phyloP scores from a whole-genome alignment of 2,329 filamentous ascomycete species.

The Exophiala sideris region DNA sequence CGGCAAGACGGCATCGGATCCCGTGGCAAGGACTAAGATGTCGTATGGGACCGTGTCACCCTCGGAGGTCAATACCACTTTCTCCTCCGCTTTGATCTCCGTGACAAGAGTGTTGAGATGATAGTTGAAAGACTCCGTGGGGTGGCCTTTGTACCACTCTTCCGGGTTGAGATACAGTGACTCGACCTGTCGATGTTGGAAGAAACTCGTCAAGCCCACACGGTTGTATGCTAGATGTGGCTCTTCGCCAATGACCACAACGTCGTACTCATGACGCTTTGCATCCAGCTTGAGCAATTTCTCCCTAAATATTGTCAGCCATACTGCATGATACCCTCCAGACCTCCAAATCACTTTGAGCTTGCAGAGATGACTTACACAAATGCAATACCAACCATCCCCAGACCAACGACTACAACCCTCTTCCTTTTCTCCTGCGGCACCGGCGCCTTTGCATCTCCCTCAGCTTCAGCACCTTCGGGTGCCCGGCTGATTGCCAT shows the following conservation, averaged over 20 bases:
- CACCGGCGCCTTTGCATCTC: conserved; percentile 8
- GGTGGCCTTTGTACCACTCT: conserved; percentile 72
- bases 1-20: conserved; percentile 76
- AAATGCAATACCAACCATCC: conserved; percentile 88
- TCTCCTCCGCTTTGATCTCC: conserved; percentile 61
- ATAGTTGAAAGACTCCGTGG: conserved; percentile 66
- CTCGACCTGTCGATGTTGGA: conserved; percentile 79
- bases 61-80: conserved; percentile 67
- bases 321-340: background rate
- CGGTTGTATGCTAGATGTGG: conserved; percentile 86
- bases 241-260: conserved; percentile 85
- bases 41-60: conserved; percentile 72
- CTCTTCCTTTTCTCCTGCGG: conserved; percentile 52
- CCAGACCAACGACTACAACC: conserved; percentile 79
- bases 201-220: conserved; percentile 84
- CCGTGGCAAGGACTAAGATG: conserved; percentile 77
- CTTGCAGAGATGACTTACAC: conserved; percentile 59
- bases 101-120: conserved; percentile 72
- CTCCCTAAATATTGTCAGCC: conserved; percentile 55
- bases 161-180: conserved; percentile 82
- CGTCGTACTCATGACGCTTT: conserved; percentile 69
- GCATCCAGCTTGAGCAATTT: conserved; percentile 83
- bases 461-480: conserved; percentile 25
- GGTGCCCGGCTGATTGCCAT: conserved; percentile 30
- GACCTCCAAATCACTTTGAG: background rate